phyloP scores from a whole-genome alignment of 1,284 basidiomycete species.

The Baeospora myosura region DNA sequence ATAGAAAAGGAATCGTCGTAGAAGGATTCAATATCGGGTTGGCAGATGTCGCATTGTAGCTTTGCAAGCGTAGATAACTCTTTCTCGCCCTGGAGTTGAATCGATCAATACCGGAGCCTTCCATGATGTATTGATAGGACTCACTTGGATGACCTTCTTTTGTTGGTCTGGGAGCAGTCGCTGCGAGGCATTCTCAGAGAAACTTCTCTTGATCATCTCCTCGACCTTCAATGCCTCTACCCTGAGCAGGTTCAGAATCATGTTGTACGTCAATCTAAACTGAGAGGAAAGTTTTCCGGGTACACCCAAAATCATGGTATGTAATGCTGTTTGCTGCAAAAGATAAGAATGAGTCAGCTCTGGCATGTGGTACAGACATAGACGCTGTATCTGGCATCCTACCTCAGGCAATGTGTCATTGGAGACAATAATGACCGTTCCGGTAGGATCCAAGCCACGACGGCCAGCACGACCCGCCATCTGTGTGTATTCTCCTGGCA shows the following conservation, averaged over 20 bases:
- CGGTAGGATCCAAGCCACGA: conserved; percentile 90
- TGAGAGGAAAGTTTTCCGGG: conserved; percentile 93
- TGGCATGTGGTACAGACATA: conserved; percentile 1
- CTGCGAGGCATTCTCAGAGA: conserved; percentile 97
- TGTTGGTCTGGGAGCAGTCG: conserved; percentile 90
- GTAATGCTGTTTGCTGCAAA: conserved; percentile 62
- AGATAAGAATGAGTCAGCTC: conserved; percentile 5
- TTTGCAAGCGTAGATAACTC: conserved; percentile 59
- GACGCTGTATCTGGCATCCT: conserved; percentile 17
- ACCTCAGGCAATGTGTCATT: conserved; percentile 86
- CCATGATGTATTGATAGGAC: conserved; percentile 15
- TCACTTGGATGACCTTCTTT: conserved; percentile 74
- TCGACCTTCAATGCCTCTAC: conserved; percentile 96
- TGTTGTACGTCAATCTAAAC: conserved; percentile 97
- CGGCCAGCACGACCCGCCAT: conserved; percentile 99
- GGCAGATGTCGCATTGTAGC: conserved; percentile 65
- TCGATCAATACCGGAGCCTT: conserved; percentile 4
- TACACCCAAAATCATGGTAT: conserved; percentile 89
- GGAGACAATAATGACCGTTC: conserved; percentile 89
- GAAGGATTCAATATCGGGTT: conserved; percentile 62
- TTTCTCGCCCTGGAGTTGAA: conserved; percentile 62
- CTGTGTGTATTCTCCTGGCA: conserved; percentile 93
- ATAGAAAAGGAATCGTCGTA: conserved; percentile 75
- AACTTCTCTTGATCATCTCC: conserved; percentile 99
- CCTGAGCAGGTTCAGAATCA: conserved; percentile 95